Evolutionary conservation across 2,329 filamentous ascomycete species (phyloP).

Genomic region (Pseudocercospora cruenta): DNA sequence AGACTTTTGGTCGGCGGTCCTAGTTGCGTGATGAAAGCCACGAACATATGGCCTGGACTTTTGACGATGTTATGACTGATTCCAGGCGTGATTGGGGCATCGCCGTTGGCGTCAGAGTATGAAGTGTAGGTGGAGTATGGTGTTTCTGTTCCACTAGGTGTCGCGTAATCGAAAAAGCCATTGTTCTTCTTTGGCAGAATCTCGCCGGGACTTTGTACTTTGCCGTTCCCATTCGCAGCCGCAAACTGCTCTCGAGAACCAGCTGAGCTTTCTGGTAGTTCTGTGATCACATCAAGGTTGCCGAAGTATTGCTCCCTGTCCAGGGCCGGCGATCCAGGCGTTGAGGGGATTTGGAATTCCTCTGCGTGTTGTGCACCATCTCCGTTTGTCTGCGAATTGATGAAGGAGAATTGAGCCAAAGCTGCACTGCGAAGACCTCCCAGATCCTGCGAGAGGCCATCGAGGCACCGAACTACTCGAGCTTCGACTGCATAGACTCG

Average conservation of each 20-base stretch:
- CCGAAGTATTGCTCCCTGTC: slow-evolving; percentile 30
- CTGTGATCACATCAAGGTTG: slow-evolving; percentile 48
- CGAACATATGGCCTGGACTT: slow-evolving; percentile 77
- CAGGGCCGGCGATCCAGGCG: slow-evolving; percentile 12
- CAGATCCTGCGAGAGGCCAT: slow-evolving; percentile 82
- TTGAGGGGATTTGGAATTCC: slow-evolving; percentile 1
- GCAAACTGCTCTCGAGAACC: slow-evolving; percentile 3
- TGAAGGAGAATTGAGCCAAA: slow-evolving; percentile 81
- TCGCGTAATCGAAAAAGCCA: slow-evolving; percentile 21
- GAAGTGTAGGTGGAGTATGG: slow-evolving; percentile 23
- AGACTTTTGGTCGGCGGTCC: slow-evolving; percentile 96
- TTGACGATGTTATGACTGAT: slow-evolving; percentile 24
- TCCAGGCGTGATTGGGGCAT: slow-evolving; percentile 8
- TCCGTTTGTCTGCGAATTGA: slow-evolving; percentile 60
- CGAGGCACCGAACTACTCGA: slow-evolving; percentile 79
- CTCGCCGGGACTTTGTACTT: slow-evolving; percentile 3
- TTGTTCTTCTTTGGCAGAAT: slow-evolving; percentile 10
- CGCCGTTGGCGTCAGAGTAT: slow-evolving; percentile 15
- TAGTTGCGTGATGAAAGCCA: slow-evolving; percentile 82
- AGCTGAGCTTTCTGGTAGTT: slow-evolving; percentile 39
- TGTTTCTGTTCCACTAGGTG: slow-evolving; percentile 21
- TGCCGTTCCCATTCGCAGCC: slow-evolving; percentile 10
- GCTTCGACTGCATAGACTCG: slow-evolving; percentile 77
- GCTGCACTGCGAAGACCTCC: slow-evolving; percentile 89
- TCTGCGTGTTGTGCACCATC: slow-evolving; percentile 12